phyloP scores from a whole-genome alignment of 75 land plant species.

The Sequoiadendron giganteum region DNA sequence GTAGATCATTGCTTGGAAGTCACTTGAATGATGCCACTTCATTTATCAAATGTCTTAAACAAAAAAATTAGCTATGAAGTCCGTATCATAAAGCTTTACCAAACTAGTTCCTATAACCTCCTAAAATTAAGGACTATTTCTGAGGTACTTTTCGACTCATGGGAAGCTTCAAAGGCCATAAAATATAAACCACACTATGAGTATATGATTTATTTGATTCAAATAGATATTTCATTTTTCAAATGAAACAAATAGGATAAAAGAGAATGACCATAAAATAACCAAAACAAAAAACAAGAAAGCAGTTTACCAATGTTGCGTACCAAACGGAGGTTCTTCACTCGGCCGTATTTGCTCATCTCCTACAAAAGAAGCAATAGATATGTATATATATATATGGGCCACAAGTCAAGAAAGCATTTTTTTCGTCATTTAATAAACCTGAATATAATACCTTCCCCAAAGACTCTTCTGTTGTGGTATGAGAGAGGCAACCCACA shows the following conservation, averaged over 20 bases:
- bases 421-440: conserved; percentile 2
- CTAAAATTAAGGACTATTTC: background rate
- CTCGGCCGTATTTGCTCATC: conserved; percentile 80
- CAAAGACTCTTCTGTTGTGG: conserved; percentile 74
- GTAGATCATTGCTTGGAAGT: background rate
- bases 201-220: background rate
- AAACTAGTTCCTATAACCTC: background rate
- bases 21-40: background rate
- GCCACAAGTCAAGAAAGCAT: background rate
- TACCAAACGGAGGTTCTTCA: conserved; percentile 76
- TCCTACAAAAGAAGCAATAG: conserved; percentile 37
- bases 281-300: background rate
- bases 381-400: background rate
- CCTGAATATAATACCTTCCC: conserved; percentile 38
- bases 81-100: background rate
- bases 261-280: background rate
- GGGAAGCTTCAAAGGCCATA: background rate
- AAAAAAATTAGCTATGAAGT: background rate
- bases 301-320: conserved; percentile 69
- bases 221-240: background rate
- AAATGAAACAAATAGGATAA: conserved; percentile 2
- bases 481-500: conserved; percentile 71
- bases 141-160: background rate
- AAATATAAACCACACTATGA: background rate
- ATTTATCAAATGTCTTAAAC: background rate